phyloP scores from a whole-genome alignment of 2,329 filamentous ascomycete genomes.

The Didymellaceae sp. region DNA sequence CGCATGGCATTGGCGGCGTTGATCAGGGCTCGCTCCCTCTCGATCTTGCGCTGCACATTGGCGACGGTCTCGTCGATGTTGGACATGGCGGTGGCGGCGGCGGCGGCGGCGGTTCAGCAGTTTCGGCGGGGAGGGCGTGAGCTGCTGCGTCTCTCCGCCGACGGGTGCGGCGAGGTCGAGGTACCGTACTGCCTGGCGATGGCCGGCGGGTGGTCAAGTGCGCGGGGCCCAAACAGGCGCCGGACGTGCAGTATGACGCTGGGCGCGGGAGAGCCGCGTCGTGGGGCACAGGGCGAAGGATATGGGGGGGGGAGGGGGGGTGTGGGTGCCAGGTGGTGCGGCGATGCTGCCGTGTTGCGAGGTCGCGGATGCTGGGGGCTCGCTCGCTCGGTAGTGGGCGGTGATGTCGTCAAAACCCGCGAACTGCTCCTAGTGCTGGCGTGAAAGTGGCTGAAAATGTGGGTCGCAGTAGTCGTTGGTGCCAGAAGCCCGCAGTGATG shows the following conservation, averaged over 20 bases:
- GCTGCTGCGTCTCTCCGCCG: constrained; percentile 35
- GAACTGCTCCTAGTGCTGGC: constrained; percentile 32
- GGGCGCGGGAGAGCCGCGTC: constrained; percentile 18
- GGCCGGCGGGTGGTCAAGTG: constrained; percentile 27
- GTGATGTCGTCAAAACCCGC: constrained; percentile 36
- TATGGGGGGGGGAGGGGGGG: neutral
- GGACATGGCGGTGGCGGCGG: constrained; percentile 56
- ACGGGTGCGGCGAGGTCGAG: constrained; percentile 29
- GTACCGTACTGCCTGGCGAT: constrained; percentile 36
- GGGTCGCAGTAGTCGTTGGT: constrained; percentile 15
- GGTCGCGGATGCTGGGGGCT: constrained; percentile 22
- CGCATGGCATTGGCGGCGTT: constrained; percentile 94
- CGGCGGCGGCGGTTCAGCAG: constrained; percentile 39
- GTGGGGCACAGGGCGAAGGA: constrained; percentile 4
- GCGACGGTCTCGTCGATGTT: constrained; percentile 69
- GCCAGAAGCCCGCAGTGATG: constrained; percentile 29
- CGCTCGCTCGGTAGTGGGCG: constrained; percentile 28
- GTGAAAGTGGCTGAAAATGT: constrained; percentile 30
- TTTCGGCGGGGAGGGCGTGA: constrained; percentile 31
- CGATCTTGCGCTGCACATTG: constrained; percentile 95
- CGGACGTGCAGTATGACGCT: constrained; percentile 20
- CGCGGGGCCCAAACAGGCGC: constrained; percentile 36
- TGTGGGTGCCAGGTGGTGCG: neutral
- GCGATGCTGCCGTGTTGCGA: neutral
- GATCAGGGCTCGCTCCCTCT: constrained; percentile 94